Evolutionary conservation across 306 rosid genomes (phyloP).

Genomic region (Ceratonia siliqua): DNA sequence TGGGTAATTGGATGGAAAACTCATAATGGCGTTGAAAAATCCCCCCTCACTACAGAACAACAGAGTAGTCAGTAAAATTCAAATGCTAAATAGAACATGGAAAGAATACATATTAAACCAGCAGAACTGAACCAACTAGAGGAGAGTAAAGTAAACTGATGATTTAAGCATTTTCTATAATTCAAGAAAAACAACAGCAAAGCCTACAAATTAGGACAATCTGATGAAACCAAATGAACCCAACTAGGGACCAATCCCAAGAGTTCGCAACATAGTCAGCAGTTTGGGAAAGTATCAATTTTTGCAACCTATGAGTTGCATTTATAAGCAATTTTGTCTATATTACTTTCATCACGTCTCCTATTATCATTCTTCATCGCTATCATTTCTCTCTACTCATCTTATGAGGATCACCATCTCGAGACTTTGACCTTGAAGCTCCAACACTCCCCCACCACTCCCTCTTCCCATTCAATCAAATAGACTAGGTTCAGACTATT

Average conservation of each 20-base stretch:
- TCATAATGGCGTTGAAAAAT: conserved; percentile 94
- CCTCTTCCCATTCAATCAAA: not conserved
- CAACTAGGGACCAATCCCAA: conserved; percentile 11
- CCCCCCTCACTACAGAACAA: conserved; percentile 80
- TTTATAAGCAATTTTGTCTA: not conserved
- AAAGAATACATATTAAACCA: not conserved
- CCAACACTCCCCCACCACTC: not conserved
- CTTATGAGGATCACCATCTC: not conserved
- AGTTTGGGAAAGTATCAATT: conserved; percentile 16
- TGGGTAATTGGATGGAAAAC: conserved; percentile 89
- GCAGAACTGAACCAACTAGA: conserved; percentile 2
- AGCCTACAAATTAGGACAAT: not conserved
- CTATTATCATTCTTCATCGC: not conserved
- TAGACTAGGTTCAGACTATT: not conserved
- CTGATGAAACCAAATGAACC: conserved; percentile 11
- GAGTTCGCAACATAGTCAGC: not conserved
- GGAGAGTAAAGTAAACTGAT: not conserved
- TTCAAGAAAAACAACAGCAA: not conserved
- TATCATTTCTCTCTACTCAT: not conserved
- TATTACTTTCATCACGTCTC: not conserved
- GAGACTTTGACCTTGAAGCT: not conserved
- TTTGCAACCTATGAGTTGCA: not conserved
- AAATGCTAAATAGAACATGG: not conserved
- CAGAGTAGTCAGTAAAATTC: conserved; percentile 9
- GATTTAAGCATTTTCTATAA: not conserved